Evolutionary conservation across 371 early-diverging fungal genomes (phyloP), one percentile per base, ranked within the genome.

Genomic region (Massospora cicadina): DNA sequence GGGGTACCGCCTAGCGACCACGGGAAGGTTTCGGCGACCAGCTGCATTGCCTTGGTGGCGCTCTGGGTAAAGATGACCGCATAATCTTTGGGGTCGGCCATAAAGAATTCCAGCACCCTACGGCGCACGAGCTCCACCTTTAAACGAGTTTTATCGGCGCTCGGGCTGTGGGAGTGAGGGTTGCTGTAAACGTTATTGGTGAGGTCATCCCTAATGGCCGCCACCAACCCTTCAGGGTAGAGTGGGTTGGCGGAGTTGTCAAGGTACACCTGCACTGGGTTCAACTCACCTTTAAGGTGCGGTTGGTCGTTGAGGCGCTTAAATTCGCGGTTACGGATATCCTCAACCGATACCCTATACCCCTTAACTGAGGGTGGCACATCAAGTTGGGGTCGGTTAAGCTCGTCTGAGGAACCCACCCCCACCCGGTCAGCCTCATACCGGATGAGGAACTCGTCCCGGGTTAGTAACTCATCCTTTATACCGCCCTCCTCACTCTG

Each of bases 181-280:
- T 88, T 88, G 61, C 80, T 81, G 30, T 76, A 82, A 2, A 83
- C 67, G n/a, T 70, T 72, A 23, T 71, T 60, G 0, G 77, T 67
- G 32, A 84, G 71, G 55, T 81, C 76, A 5, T 67, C 65, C 2
- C 75, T 66, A 66, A 77, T 77, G 2, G 67, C 68, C 17, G 68
- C 65, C 21, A 83, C 62, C 29, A 76, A 69, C 63, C 70, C 69
- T 55, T 75, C 69, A 1, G 84, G 72, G 59, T 76, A 76, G 1
- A 79, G 66, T 3, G 83, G 79, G 21, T 83, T 75, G 2, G 84
- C 88, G 1, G 86, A 77, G 69, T 83, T 80, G 66, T 87, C 88
- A 33, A 87, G 74, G 61, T 83, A 86, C 1, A 81, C 75, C 17
- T 43, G 43, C 17, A 10, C 17, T 5, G 17, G 5, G 17, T 43